phyloP scores from a whole-genome alignment of 164 flowering plant species.

The Annona cherimola region DNA sequence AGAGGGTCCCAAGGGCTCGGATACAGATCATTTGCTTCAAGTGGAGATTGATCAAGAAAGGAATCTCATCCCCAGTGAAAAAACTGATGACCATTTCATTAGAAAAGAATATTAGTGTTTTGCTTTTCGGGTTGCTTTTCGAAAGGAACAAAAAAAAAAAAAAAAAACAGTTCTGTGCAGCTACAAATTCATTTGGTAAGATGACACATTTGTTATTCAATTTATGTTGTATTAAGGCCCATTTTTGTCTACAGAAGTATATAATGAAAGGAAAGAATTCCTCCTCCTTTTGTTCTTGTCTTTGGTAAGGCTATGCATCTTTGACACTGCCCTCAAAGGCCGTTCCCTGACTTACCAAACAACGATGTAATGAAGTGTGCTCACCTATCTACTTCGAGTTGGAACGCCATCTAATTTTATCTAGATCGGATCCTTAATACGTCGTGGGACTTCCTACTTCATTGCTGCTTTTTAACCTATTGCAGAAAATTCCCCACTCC shows the following conservation, averaged over 20 bases:
- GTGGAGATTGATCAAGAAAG: slow-evolving; percentile 30
- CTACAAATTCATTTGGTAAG: too few relatives aligned
- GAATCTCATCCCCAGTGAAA: slow-evolving; percentile 22
- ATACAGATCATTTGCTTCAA: slow-evolving; percentile 36
- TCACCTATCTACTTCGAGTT: not conserved
- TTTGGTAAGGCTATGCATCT: too few relatives aligned
- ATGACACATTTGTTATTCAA: too few relatives aligned
- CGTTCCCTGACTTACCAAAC: not conserved
- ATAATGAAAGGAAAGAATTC: not conserved
- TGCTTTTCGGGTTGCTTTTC: not conserved
- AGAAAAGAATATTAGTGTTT: not conserved
- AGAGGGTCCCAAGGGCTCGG: slow-evolving; percentile 84
- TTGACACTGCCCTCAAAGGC: too few relatives aligned
- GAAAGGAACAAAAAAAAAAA: too few relatives aligned
- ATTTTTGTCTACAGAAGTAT: not conserved
- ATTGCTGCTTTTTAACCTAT: not conserved
- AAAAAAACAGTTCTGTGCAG: too few relatives aligned
- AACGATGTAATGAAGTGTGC: not conserved
- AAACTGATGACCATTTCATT: slow-evolving; percentile 1
- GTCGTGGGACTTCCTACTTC: not conserved
- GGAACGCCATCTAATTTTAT: not conserved
- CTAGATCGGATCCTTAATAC: not conserved
- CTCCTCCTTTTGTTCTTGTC: not conserved
- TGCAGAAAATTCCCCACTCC: too few relatives aligned
- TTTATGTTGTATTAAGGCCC: too few relatives aligned